These are phyloP conservation scores for Takakia lepidozioides DNA, from an alignment of 225 moss, liverwort and hornwort species.

Conservation along the genomic window DNA sequence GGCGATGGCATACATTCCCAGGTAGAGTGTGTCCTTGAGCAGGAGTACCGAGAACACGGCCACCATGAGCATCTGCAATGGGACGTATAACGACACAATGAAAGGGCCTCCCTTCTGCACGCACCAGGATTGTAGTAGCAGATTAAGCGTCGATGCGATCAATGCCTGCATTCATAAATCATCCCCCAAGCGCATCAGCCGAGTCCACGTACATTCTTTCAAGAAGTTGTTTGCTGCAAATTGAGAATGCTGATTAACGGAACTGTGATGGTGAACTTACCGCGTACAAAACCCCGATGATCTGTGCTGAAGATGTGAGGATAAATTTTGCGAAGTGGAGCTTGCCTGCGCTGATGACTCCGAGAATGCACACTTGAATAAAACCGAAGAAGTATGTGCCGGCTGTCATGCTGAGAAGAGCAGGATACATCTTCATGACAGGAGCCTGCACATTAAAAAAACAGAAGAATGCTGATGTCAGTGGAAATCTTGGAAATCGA, in stretches of 20 bases:
- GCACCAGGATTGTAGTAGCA: slow-evolving; percentile 77
- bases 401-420: slow-evolving; percentile 33
- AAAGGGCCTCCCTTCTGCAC: slow-evolving; percentile 84
- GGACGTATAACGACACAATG: slow-evolving; percentile 74
- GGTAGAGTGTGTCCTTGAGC: slow-evolving; percentile 64
- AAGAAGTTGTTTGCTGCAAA: too few relatives aligned
- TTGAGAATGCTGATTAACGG: too few relatives aligned
- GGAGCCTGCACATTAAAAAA: slow-evolving; percentile 41
- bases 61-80: slow-evolving; percentile 72
- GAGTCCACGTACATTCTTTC: background rate
- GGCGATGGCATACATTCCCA: slow-evolving; percentile 57
- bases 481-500: too few relatives aligned
- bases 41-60: slow-evolving; percentile 52
- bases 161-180: slow-evolving; percentile 52
- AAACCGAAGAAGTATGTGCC: slow-evolving; percentile 47
- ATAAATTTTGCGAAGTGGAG: slow-evolving; percentile 36
- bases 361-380: slow-evolving; percentile 40
- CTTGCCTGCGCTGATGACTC: slow-evolving; percentile 31
- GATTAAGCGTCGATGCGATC: slow-evolving; percentile 70
- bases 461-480: too few relatives aligned
- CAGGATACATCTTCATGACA: slow-evolving; percentile 42
- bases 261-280: slow-evolving; percentile 9
- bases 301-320: slow-evolving; percentile 31
- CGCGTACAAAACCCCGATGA: slow-evolving; percentile 43
- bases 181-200: background rate